Evolutionary conservation across 306 rosid genomes (phyloP).

Genomic region (Amphicarpaea edgeworthii): DNA sequence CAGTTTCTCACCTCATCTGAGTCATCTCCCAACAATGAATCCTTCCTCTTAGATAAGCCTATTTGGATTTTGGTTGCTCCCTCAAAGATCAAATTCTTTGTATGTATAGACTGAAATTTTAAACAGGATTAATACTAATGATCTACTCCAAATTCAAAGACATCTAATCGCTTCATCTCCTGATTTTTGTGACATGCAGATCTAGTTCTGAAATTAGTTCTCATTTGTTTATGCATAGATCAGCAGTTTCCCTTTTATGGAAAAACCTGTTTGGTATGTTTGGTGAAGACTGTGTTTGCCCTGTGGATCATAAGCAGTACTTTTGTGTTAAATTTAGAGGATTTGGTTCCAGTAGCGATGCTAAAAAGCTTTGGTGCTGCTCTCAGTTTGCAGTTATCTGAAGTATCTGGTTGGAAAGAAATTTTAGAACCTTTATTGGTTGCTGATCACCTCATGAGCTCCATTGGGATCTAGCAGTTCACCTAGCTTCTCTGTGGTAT

Average conservation of each 20-base stretch:
- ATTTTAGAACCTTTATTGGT: background rate
- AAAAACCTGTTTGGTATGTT: background rate
- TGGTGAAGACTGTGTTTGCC: background rate
- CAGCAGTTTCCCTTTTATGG: background rate
- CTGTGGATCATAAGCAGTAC: background rate
- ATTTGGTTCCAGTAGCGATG: background rate
- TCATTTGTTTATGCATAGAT: background rate
- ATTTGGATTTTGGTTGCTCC: too few relatives aligned
- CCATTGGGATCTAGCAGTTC: background rate
- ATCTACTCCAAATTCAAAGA: too few relatives aligned
- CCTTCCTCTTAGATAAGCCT: too few relatives aligned
- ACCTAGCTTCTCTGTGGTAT: background rate
- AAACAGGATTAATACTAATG: background rate
- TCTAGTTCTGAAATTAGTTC: too few relatives aligned
- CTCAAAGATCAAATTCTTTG: too few relatives aligned
- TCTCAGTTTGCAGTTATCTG: background rate
- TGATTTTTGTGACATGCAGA: too few relatives aligned
- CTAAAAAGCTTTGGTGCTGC: background rate
- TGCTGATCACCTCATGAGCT: background rate
- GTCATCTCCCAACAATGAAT: too few relatives aligned
- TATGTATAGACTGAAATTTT: background rate
- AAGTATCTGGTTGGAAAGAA: background rate
- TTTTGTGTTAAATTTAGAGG: background rate
- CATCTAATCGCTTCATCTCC: too few relatives aligned
- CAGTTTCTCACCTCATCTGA: too few relatives aligned